These are phyloP conservation scores for Penstemon davidsonii DNA, from an alignment of 257 asterid species.

Conservation along the genomic window DNA sequence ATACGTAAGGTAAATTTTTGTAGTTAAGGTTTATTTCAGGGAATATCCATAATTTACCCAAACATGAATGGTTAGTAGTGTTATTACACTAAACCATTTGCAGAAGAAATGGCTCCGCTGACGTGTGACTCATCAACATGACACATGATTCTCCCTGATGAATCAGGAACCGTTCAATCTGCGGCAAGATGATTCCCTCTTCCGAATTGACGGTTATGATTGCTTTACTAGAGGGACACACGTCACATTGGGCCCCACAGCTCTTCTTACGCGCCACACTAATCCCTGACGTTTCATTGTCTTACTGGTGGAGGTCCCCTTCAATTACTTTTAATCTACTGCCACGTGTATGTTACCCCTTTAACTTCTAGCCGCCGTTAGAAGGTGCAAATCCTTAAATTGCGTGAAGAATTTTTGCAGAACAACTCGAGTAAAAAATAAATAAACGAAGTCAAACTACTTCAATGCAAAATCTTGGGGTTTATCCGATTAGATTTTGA, in stretches of 20 bases:
- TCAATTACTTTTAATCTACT: too few species aligned
- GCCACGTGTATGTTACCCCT: constrained; percentile 18
- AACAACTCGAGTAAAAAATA: neutral
- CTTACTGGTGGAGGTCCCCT: constrained; percentile 15
- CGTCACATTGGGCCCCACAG: neutral
- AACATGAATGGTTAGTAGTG: too few species aligned
- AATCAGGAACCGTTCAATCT: constrained; percentile 31
- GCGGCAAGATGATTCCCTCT: constrained; percentile 6
- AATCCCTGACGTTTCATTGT: constrained; percentile 33
- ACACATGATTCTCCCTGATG: constrained; percentile 20
- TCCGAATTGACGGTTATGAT: constrained; percentile 34
- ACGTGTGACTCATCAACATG: constrained; percentile 36
- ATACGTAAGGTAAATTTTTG: too few species aligned
- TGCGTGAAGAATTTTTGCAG: neutral
- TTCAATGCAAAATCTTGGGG: too few species aligned
- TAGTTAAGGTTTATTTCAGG: too few species aligned
- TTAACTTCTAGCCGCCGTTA: neutral
- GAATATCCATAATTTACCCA: too few species aligned
- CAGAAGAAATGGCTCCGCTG: constrained; percentile 18
- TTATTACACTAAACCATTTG: too few species aligned
- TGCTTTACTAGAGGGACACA: constrained; percentile 1
- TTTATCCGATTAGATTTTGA: too few species aligned
- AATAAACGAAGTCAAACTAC: too few species aligned
- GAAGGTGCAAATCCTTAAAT: neutral
- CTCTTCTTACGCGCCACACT: neutral